These are phyloP conservation scores for Vaccinium vitisidaea DNA, from an alignment of 148 eudicot species.

Conservation along the genomic window DNA sequence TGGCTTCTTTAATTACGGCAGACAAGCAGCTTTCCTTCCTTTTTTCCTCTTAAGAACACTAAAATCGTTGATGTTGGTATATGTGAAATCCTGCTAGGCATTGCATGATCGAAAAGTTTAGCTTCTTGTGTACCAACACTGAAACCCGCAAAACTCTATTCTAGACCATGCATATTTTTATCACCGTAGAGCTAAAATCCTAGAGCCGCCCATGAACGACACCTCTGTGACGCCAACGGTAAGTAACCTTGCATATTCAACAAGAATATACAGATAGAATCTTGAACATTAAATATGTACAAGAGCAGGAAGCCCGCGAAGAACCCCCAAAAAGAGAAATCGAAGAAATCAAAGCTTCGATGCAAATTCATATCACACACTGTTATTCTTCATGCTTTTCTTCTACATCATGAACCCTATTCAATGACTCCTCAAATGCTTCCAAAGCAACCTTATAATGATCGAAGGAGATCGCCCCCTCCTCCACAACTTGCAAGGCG, in stretches of 20 bases:
- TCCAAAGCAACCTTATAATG: conserved; percentile 67
- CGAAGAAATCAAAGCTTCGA: background rate
- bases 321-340: background rate
- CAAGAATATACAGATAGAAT: background rate
- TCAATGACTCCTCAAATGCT: conserved; percentile 66
- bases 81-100: too few species aligned
- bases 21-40: too few species aligned
- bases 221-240: background rate
- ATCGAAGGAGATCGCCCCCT: conserved; percentile 64
- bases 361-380: background rate
- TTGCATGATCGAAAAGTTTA: background rate
- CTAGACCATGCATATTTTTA: too few species aligned
- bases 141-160: too few species aligned
- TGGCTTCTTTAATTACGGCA: too few species aligned
- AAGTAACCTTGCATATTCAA: background rate
- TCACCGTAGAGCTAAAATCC: too few species aligned
- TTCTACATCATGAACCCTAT: conserved; percentile 56
- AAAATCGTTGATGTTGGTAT: too few species aligned
- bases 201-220: too few species aligned
- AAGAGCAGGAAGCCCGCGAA: background rate
- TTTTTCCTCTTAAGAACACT: too few species aligned
- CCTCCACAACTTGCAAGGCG: conserved; percentile 78
- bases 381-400: conserved; percentile 35
- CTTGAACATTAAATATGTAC: background rate
- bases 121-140: too few species aligned